A percentile compares a stretch with the other conserved stretches of the same genome.
Conservation (phyloP, 352 stramenopile species). For the Globisporangium yorkense region DNA sequence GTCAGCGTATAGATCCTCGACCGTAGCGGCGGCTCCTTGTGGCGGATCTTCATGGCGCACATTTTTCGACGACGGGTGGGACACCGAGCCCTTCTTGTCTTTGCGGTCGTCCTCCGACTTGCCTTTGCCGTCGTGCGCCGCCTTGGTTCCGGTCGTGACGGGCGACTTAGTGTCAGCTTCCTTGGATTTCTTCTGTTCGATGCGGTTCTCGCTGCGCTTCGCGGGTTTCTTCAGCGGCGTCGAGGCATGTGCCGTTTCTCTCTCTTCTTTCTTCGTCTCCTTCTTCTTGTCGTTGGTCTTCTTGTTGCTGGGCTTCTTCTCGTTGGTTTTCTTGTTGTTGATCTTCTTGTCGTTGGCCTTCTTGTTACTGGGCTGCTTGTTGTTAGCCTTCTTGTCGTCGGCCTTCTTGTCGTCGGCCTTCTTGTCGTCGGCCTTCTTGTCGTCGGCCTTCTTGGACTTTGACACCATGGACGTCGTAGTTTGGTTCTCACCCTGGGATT, state of each 20-base stretch:
- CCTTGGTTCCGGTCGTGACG: too few relatives aligned
- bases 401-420: too few relatives aligned
- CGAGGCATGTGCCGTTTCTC: not conserved
- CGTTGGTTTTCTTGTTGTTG: too few relatives aligned
- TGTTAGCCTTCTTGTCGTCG: too few relatives aligned
- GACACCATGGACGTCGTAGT: not conserved
- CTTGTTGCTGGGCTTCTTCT: not conserved
- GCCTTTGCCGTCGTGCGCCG: not conserved
- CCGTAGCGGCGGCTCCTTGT: not conserved
- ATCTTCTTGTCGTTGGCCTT: not conserved
- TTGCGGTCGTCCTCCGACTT: not conserved
- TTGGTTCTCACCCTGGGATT: not conserved
- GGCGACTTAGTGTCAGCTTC: too few relatives aligned
- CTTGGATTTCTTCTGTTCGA: too few relatives aligned
- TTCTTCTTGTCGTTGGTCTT: not conserved
- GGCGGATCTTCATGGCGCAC: not conserved
- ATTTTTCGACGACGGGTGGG: not conserved
- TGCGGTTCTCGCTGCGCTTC: not conserved
- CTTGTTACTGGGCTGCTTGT: not conserved
- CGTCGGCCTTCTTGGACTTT: not conserved
- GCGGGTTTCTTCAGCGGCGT: not conserved
- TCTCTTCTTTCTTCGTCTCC: not conserved
- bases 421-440: not conserved
- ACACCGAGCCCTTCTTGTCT: not conserved
- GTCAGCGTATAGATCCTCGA: not conserved